phyloP scores from a whole-genome alignment of 768 basidiomycete genomes.

The Suillus fuscotomentosus region DNA sequence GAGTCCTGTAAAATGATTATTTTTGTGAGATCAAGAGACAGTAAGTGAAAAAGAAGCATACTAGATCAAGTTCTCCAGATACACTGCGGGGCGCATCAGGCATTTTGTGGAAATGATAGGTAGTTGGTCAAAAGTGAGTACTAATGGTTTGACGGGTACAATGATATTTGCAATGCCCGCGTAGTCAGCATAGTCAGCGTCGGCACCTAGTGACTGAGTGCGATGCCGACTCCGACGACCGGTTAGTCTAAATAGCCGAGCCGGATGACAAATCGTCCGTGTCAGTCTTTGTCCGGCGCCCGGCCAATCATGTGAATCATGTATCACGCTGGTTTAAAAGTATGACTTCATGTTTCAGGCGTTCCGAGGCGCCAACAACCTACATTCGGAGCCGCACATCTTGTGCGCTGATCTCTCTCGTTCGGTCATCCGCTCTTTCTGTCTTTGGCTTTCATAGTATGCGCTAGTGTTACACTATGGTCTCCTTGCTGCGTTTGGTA shows the following conservation, averaged over 20 bases:
- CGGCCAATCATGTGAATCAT: background rate
- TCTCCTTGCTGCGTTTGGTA: background rate
- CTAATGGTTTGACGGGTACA: background rate
- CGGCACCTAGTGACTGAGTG: background rate
- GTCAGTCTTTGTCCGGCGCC: background rate
- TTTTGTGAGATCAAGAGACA: slow-evolving; percentile 13
- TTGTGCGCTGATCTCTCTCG: background rate
- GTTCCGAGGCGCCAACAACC: background rate
- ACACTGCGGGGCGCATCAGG: slow-evolving; percentile 55
- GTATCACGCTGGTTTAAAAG: too few species aligned
- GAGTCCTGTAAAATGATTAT: slow-evolving; percentile 47
- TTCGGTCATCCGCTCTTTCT: background rate
- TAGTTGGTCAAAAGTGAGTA: slow-evolving; percentile 28
- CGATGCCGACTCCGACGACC: slow-evolving; percentile 1
- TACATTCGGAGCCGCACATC: background rate
- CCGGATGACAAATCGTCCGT: slow-evolving; percentile 17
- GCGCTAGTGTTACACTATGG: background rate
- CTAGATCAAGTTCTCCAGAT: slow-evolving; percentile 60
- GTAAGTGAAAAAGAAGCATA: slow-evolving; percentile 16
- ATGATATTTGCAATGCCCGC: background rate
- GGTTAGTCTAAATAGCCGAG: background rate
- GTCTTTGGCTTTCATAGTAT: background rate
- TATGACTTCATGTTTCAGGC: too few species aligned
- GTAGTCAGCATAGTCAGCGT: slow-evolving; percentile 1
- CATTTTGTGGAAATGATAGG: slow-evolving; percentile 42